Evolutionary conservation across 2,329 filamentous ascomycete genomes (phyloP), one percentile per base, ranked within the genome.

Genomic region (Scolecobasidium constrictum): DNA sequence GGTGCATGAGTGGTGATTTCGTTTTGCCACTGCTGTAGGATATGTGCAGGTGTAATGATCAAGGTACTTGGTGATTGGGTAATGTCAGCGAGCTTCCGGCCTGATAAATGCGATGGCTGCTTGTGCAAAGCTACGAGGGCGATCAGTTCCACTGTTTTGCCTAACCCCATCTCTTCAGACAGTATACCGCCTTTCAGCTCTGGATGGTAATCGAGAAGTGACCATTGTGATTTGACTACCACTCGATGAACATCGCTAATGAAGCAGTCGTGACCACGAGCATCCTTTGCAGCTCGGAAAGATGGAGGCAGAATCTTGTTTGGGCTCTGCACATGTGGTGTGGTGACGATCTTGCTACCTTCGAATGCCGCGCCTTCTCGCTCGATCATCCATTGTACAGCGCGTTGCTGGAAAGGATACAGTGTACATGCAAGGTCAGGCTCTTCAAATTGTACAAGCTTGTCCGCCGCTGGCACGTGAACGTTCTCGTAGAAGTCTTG

Each of bases 101-200:
- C 18, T 20, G 21, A 38, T 15, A 17, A 11, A 17, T 16, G 12
- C 16, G 42, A 9, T 18, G 16, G 44, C 21, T 73, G 71, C 31
- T 58, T 65, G 54, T 90, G 77, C 18, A 82, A 64, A 5, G 76
- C 65, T n/a, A 87, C 74, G 9, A 90, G 65, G 3, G 79, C 72
- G 35, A 87, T 75, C 2, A 85, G 68, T 60, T 90, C 85, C 3
- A 88, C 67, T 0, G 84, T 90, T 58, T 90, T 90, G 2, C 84
- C 84, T 1, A 90, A 65, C 0, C 84, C 84, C 84, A 90, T 90
- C 58, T 90, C 84, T 54, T 90, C 84, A 0, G 82, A 78, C 4
- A 90, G 63, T 38, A 86, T 79, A 1, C 83, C 83, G 3, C 78
- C 78, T 26, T 54, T 59, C 2, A 69, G 45, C 13, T 52, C 75